A percentile compares a stretch with the other conserved stretches of the same genome.
Evolutionary conservation across 2,329 filamentous ascomycete species (phyloP).

Genomic region (Zasmidium angulare): DNA sequence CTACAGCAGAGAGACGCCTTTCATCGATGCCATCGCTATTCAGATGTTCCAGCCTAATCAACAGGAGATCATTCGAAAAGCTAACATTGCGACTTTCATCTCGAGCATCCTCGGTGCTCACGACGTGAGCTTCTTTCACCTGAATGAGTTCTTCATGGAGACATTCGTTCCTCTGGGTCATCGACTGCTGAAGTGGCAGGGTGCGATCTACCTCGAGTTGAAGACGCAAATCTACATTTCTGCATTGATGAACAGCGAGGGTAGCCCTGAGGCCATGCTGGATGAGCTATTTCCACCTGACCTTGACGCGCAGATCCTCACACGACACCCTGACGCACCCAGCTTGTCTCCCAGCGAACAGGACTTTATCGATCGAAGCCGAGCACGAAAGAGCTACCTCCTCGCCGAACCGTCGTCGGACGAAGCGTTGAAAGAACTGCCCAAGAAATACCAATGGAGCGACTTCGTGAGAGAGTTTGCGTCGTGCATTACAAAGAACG

Average conservation of each 20-base stretch:
- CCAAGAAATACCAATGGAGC: slow-evolving; percentile 63
- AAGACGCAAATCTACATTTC: slow-evolving; percentile 69
- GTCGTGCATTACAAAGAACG: slow-evolving; percentile 58
- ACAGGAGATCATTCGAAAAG: slow-evolving; percentile 61
- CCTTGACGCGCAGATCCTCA: slow-evolving; percentile 54
- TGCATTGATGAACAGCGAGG: slow-evolving; percentile 57
- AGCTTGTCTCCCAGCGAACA: slow-evolving; percentile 58
- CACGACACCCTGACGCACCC: slow-evolving; percentile 54
- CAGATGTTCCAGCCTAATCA: slow-evolving; percentile 44
- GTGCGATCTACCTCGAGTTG: slow-evolving; percentile 61
- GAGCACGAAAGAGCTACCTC: slow-evolving; percentile 57
- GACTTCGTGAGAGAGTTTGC: slow-evolving; percentile 62
- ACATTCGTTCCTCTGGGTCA: slow-evolving; percentile 62
- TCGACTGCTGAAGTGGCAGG: slow-evolving; percentile 59
- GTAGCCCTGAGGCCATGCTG: slow-evolving; percentile 56
- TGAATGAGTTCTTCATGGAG: slow-evolving; percentile 64
- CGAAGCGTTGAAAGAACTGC: slow-evolving; percentile 51
- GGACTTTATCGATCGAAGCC: slow-evolving; percentile 58
- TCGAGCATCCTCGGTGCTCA: slow-evolving; percentile 61
- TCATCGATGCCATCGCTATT: slow-evolving; percentile 44
- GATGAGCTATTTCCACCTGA: slow-evolving; percentile 61
- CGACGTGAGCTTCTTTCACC: slow-evolving; percentile 63
- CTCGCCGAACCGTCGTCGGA: slow-evolving; percentile 46
- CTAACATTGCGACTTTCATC: slow-evolving; percentile 65
- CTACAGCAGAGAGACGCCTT: slow-evolving; percentile 57